Percentiles rank a stretch among this genome's conserved stretches.
Conservation (phyloP, 1,284 basidiomycete species). For the Leccinum fallax region DNA sequence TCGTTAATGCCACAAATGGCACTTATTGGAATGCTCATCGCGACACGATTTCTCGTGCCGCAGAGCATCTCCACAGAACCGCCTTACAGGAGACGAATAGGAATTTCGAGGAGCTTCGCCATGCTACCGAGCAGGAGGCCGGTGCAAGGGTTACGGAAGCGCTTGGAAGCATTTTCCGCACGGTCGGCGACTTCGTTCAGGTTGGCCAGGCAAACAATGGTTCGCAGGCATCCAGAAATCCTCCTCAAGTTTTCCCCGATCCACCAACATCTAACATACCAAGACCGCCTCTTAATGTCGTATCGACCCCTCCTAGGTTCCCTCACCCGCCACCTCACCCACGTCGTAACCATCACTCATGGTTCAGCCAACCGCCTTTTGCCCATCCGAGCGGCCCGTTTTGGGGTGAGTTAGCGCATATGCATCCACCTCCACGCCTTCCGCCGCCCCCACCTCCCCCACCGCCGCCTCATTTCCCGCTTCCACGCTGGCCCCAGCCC, state of each 20-base stretch:
- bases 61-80: slow-evolving; percentile 48
- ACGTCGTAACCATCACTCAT: slow-evolving; percentile 27
- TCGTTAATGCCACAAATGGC: slow-evolving; percentile 61
- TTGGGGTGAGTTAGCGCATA: slow-evolving; percentile 14
- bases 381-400: slow-evolving; percentile 9
- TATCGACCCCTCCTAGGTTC: slow-evolving; percentile 7
- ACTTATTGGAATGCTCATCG: slow-evolving; percentile 68
- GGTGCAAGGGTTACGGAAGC: slow-evolving; percentile 64
- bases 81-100: slow-evolving; percentile 45
- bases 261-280: slow-evolving; percentile 1
- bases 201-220: slow-evolving; percentile 8
- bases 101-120: slow-evolving; percentile 47
- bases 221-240: slow-evolving; percentile 4
- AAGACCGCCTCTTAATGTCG: not conserved
- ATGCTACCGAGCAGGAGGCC: slow-evolving; percentile 60
- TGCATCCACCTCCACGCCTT: slow-evolving; percentile 4
- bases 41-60: slow-evolving; percentile 55
- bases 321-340: slow-evolving; percentile 13
- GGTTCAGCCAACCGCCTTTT: slow-evolving; percentile 23
- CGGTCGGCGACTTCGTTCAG: slow-evolving; percentile 46
- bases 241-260: not conserved
- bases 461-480: slow-evolving; percentile 9
- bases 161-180: slow-evolving; percentile 58
- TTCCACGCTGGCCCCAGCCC: slow-evolving; percentile 27
- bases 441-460: slow-evolving; percentile 26